Base-by-base conservation (phyloP, 352 stramenopile species). In the Phytophthora colocasiae region DNA sequence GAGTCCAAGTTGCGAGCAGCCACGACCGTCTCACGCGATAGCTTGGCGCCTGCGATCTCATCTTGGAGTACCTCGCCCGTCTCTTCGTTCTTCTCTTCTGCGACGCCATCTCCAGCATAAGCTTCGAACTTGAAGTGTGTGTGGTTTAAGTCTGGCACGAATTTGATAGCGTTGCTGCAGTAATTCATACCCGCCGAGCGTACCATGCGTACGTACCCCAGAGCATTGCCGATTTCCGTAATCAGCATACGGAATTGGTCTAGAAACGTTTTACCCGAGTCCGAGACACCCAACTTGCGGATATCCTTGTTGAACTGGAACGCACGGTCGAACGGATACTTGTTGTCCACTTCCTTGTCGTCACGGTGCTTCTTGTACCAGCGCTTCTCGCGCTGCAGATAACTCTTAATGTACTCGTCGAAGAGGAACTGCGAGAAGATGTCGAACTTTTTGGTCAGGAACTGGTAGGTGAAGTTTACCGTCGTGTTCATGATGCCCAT, bases 381-480 rank as follows among this genome's bases (percentile, higher is more conserved):
- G 40, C 95, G 84, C 51, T 96, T 89, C 69, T 98, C 93, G 53
- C 92, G 92, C 52, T 96, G 85, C 24, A 99, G 75, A 49, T 98
- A 95, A 58, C 90, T 94, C 68, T 97, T 96, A 59, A 98, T 97
- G 80, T 97, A 95, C 63, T 98, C 95, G 50, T 98, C 92, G 51
- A 96, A 94, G 17, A 99, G 78, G 48, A 98, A 98, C 60, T 98
- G 87, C 36, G 87, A 95, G 39, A 96, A 96, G 49, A 96, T 94
- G 62, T 95, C 86, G 39, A 95, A 94, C 63, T 97, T 97, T 52
- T 96, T 92, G 6, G 87, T 90, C 58, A 99, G 76, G 60, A 98
- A 97, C 73, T 98, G 92, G 68, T 98, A 98, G 58, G 93, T 97
- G 56, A 97, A 97, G 77, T 98, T 98, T 22, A 99, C 93, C 2